Base-by-base conservation (phyloP, 768 basidiomycete species). In the Crucibulum laeve region DNA sequence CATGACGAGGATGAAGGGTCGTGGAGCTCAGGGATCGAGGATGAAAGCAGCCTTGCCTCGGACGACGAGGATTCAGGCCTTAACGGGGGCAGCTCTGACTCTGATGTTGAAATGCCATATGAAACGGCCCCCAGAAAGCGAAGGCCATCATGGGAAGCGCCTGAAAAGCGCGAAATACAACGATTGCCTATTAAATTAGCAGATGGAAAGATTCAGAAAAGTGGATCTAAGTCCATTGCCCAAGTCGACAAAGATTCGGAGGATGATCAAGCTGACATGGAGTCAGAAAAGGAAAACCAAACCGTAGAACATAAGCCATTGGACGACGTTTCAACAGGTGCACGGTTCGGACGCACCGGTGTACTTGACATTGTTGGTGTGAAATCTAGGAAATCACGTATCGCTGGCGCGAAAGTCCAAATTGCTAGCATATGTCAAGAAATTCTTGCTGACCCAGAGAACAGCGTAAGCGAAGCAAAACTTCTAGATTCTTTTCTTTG, bases 391-490 rank as follows among this genome's bases (percentile, higher is more conserved):
- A 77, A 74, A 50, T 72, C 69, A 39, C 74, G 84, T 42, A 69
- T 96, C 50, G 80, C 82, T 51, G 71, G 72, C 32, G 94, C 94
- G 11, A 91, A 95, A 54, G 92, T 96, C 57, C 93, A 98, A 66
- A 90, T 98, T 49, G 96, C 93, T 1, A 73, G 76, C 22, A 80
- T 97, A 24, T 96, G 93, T 59, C 91, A 96, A 57, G 95, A 97
- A 54, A 89, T 98, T 42, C 69, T 96, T 38, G 79, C 87, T 18
- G 95, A 98, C 50, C 95, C 95, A 19, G 96, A 99, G 67, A 92
- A 91, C 57, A 90, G 84, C 47, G 94, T 96, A 59, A 57, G 87
- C 71, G 32, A 37, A 1, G 5, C 14, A 38, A 5, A 45, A 19
- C 4, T 34, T 25, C 18, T 25, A 14, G 25, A 23, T 23, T 44